These are phyloP conservation scores for Fusarium siculi DNA, from an alignment of 2,329 filamentous ascomycete genomes.

Conservation along the genomic window DNA sequence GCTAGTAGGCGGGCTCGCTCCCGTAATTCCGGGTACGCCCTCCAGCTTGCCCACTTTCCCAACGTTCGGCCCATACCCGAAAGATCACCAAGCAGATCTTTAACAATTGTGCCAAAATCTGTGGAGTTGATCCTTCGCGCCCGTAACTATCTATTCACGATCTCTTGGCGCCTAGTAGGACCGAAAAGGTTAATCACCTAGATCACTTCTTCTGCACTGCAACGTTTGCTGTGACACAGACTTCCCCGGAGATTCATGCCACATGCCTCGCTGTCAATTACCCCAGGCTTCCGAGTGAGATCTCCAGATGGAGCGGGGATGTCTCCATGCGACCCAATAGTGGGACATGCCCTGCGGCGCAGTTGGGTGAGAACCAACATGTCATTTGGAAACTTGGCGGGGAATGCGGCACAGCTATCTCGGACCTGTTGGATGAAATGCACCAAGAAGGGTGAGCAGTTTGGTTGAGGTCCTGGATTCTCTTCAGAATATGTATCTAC, in stretches of 20 bases:
- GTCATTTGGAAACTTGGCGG: background rate
- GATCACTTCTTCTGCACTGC: background rate
- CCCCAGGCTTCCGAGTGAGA: background rate
- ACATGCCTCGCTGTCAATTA: background rate
- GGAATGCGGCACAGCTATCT: background rate
- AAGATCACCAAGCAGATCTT: background rate
- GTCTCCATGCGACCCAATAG: background rate
- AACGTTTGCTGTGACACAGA: background rate
- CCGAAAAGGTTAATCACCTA: background rate
- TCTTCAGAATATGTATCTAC: rapidly evolving
- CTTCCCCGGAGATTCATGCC: background rate
- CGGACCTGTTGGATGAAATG: rapidly evolving
- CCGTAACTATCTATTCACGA: background rate
- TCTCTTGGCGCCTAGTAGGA: background rate
- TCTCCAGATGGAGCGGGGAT: background rate
- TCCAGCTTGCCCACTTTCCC: too few relatives aligned
- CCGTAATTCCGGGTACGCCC: background rate
- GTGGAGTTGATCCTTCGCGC: background rate
- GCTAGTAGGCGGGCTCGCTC: background rate
- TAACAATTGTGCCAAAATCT: background rate
- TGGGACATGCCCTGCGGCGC: background rate
- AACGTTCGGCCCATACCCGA: background rate
- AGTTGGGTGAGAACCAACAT: background rate
- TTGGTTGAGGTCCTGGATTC: rapidly evolving
- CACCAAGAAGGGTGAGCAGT: background rate